These are phyloP conservation scores for Pseudogymnoascus sp. DNA, from an alignment of 2,329 filamentous ascomycete genomes.

Conservation along the genomic window DNA sequence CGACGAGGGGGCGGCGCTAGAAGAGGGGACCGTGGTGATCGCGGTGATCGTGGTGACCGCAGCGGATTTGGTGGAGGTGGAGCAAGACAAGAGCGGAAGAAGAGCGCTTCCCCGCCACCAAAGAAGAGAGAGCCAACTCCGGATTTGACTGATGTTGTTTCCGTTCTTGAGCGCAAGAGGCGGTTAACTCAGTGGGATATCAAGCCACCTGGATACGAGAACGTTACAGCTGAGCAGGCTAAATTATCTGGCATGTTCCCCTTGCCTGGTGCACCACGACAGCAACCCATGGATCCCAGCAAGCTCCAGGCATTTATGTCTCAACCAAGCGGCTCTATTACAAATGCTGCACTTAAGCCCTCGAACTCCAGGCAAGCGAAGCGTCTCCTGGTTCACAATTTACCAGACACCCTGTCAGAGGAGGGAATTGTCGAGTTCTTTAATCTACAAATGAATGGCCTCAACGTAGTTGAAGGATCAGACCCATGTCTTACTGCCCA, in stretches of 20 bases:
- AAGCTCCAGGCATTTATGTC: slow-evolving; percentile 94
- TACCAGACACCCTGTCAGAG: slow-evolving; percentile 64
- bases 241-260: slow-evolving; percentile 99
- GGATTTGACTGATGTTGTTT: slow-evolving; percentile 78
- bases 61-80: slow-evolving; percentile 36
- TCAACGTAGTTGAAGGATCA: slow-evolving; percentile 76
- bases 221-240: slow-evolving; percentile 94
- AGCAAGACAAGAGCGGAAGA: slow-evolving; percentile 41
- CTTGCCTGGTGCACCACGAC: slow-evolving; percentile 84
- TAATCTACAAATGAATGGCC: slow-evolving; percentile 91
- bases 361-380: slow-evolving; percentile 91
- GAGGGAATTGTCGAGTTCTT: slow-evolving; percentile 77
- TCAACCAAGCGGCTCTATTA: slow-evolving; percentile 61
- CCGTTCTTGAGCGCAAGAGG: slow-evolving; percentile 77
- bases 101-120: slow-evolving; percentile 67
- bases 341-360: slow-evolving; percentile 74
- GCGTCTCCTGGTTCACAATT: slow-evolving; percentile 78
- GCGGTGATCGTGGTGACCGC: slow-evolving; percentile 33
- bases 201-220: slow-evolving; percentile 95
- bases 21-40: slow-evolving; percentile 31
- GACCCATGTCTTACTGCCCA: slow-evolving; percentile 83
- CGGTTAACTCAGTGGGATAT: slow-evolving; percentile 99
- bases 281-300: slow-evolving; percentile 89
- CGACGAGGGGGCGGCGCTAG: slow-evolving; percentile 42
- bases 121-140: slow-evolving; percentile 95